Base-by-base conservation (phyloP, 2,329 filamentous ascomycete species). In the Penicillium sp. region DNA sequence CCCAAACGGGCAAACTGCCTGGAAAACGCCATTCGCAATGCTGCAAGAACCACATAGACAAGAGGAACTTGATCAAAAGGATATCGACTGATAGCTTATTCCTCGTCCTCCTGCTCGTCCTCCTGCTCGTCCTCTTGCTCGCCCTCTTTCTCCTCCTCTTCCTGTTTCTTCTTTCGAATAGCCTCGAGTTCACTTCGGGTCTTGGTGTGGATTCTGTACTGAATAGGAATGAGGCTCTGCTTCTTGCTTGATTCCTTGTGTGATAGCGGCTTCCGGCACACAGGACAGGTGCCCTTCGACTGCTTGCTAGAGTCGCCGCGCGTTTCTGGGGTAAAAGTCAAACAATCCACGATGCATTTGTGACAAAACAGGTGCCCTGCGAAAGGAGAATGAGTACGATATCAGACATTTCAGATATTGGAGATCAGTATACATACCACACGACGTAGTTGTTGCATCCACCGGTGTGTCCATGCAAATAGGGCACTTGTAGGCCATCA, bases 361-460 rank as follows among this genome's bases (percentile, higher is more conserved):
- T 87, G 83, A 66, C 84, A 87, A 68, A 86, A 87, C 22, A 87
- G 74, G 64, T 87, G 84, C 0, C 84, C 83, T 85, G 52, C 9
- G 27, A 9, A 16, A 13, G 10, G 34, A 2, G 18, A 64, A 41
- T 63, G 16, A 60, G 52, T 53, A 40, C 44, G 24, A 55, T 16
- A 11, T 18, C n/a, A 21, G 3, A 11, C 5, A 18, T 14, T 3
- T 13, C 1, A 1, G 4, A 16, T 16, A n/a, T 36, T n/a, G 7
- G 13, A n/a, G 1, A 36, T 5, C 34, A 6, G 34, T 36, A 27
- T 21, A 73, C 79, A 51, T 75, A 85, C 83, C 84, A 64, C 84
- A 87, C 21, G 77, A 70, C 3, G 84, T 86, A 3, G 78, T 81
- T 2, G 84, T 86, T 9, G 84, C 77, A 64, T 86, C 79, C 8